Conservation (phyloP, 2,329 filamentous ascomycete species). For the Calonectria pseudoturangicola region DNA sequence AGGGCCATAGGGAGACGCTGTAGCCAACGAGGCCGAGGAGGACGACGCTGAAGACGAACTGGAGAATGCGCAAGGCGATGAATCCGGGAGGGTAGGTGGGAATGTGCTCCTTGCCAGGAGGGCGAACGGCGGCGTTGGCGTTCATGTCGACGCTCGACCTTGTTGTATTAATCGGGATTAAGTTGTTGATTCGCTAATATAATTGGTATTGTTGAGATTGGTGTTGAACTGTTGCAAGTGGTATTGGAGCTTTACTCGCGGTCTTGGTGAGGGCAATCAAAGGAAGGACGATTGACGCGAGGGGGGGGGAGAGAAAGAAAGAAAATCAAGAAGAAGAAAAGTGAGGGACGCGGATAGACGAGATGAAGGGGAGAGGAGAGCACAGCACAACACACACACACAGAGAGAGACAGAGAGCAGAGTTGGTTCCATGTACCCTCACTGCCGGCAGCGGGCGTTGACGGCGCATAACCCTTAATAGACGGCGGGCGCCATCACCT, state of each 20-base stretch:
- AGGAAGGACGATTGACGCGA: neutral
- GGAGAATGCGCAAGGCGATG: conserved; percentile 65
- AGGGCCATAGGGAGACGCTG: conserved; percentile 59
- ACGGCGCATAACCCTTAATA: conserved; percentile 15
- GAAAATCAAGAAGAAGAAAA: no score
- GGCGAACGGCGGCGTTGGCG: conserved; percentile 5
- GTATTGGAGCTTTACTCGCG: neutral
- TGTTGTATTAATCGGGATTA: neutral
- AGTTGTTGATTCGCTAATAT: neutral
- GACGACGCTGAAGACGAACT: conserved; percentile 67
- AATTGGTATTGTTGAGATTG: neutral
- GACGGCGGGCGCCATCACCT: conserved; percentile 9
- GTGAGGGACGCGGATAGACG: neutral
- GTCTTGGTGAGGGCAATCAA: neutral
- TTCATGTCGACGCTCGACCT: neutral
- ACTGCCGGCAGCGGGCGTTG: conserved; percentile 4
- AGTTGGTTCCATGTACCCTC: neutral
- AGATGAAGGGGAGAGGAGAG: no score
- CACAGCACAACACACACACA: neutral
- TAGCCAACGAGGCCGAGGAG: conserved; percentile 69
- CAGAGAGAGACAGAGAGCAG: neutral
- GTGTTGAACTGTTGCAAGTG: neutral
- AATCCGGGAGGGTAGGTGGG: conserved; percentile 67
- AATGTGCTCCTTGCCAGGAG: conserved; percentile 48
- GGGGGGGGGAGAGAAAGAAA: neutral